Evolutionary conservation across 2,329 filamentous ascomycete species (phyloP).

Genomic region (Clonostachys rhizophaga): DNA sequence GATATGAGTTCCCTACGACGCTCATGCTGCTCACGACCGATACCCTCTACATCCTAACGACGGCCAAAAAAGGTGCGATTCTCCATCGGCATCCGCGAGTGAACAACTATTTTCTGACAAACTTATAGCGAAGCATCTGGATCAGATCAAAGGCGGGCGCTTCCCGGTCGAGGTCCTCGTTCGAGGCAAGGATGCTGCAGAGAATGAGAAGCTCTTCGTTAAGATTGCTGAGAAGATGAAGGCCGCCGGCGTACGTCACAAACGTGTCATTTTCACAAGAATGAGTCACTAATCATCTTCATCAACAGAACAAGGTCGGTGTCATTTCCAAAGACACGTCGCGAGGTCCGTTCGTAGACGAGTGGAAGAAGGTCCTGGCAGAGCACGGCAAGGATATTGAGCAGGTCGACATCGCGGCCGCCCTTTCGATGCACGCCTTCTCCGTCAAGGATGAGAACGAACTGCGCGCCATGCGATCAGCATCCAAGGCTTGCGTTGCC

Average conservation of each 20-base stretch:
- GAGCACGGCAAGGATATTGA: conserved; percentile 81
- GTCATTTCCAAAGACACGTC: conserved; percentile 80
- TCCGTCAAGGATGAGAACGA: conserved; percentile 94
- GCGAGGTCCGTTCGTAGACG: conserved; percentile 84
- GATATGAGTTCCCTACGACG: conserved; percentile 97
- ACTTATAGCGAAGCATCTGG: conserved; percentile 77
- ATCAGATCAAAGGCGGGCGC: conserved; percentile 86
- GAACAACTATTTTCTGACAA: conserved; percentile 19
- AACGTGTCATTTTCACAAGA: background rate
- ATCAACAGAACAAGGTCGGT: conserved; percentile 76
- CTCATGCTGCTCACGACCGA: conserved; percentile 90
- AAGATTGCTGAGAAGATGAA: conserved; percentile 85
- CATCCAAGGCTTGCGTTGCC: conserved; percentile 88
- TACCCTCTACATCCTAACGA: conserved; percentile 87
- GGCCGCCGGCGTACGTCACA: conserved; percentile 66
- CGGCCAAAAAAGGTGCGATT: conserved; percentile 85
- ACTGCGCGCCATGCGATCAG: conserved; percentile 88
- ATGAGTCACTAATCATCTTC: background rate
- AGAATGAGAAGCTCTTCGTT: conserved; percentile 86
- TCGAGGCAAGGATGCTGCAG: conserved; percentile 83
- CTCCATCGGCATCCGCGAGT: background rate
- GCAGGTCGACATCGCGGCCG: conserved; percentile 79
- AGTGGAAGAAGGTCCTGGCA: conserved; percentile 84
- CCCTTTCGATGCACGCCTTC: conserved; percentile 79
- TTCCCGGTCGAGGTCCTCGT: conserved; percentile 90